These are phyloP conservation scores for Acanthamoeba sp. DNA, from an alignment of 208 protist species.

Conservation along the genomic window DNA sequence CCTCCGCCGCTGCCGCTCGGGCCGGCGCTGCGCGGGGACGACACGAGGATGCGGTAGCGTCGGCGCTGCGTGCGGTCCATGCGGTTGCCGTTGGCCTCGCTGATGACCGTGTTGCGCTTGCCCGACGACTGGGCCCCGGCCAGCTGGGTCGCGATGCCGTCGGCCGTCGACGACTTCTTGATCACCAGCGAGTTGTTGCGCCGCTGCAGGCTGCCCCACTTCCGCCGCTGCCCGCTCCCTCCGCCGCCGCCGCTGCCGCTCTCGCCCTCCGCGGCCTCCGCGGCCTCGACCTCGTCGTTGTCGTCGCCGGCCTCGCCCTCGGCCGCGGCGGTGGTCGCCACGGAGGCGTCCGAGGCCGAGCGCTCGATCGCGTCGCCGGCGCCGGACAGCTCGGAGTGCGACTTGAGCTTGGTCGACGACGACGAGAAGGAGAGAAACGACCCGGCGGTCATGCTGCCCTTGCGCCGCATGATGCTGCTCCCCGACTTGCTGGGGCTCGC, in stretches of 20 bases:
- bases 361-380: not conserved
- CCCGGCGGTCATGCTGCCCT: not conserved
- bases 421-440: constrained; percentile 28
- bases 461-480: not conserved
- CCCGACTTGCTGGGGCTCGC: not conserved
- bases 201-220: constrained; percentile 36
- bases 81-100: constrained; percentile 45
- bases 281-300: not conserved
- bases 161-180: constrained; percentile 34
- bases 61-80: constrained; percentile 40
- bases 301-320: not conserved
- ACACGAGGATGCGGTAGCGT: constrained; percentile 46
- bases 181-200: constrained; percentile 54
- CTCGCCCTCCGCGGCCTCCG: not conserved
- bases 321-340: not conserved
- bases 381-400: not conserved
- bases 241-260: not conserved
- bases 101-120: constrained; percentile 40
- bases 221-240: not conserved
- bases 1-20: not conserved
- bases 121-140: not conserved
- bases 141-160: not conserved
- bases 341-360: not conserved
- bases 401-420: constrained; percentile 9
- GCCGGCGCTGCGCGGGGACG: not conserved